These are phyloP conservation scores for Phlegmacium glaucopus DNA, from an alignment of 768 basidiomycete species.

Conservation along the genomic window DNA sequence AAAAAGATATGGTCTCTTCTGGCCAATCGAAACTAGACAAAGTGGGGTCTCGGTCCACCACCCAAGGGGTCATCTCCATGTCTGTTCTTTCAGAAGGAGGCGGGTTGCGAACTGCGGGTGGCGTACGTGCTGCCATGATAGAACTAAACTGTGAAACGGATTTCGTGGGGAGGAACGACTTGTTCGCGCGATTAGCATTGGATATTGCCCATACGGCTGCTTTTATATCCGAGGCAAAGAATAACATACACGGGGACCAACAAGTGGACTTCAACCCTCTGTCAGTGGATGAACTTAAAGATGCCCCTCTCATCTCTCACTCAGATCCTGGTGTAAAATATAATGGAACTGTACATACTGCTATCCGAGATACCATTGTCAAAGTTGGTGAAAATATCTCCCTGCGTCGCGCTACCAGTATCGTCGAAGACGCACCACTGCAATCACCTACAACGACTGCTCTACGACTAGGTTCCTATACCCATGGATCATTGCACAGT, in stretches of 20 bases:
- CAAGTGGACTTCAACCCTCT: constrained; percentile 40
- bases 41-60: constrained; percentile 67
- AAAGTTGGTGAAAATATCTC: constrained; percentile 80
- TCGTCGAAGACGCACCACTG: constrained; percentile 37
- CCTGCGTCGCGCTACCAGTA: constrained; percentile 54
- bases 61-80: constrained; percentile 79
- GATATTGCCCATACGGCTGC: constrained; percentile 86
- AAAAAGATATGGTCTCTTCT: constrained; percentile 64
- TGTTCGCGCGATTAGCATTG: constrained; percentile 73
- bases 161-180: constrained; percentile 85
- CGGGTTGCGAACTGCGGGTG: constrained; percentile 35
- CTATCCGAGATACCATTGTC: constrained; percentile 68
- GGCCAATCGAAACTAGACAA: constrained; percentile 84
- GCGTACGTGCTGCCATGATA: constrained; percentile 78
- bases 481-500: constrained; percentile 52
- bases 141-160: constrained; percentile 97
- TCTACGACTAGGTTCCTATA: constrained; percentile 52
- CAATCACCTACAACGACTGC: constrained; percentile 33
- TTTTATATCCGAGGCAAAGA: constrained; percentile 51
- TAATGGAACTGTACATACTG: constrained; percentile 45
- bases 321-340: constrained; percentile 25
- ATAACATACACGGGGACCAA: constrained; percentile 13
- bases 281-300: constrained; percentile 45
- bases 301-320: constrained; percentile 59
- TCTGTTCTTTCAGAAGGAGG: constrained; percentile 67